These are phyloP conservation scores for Acacia concinna DNA, from an alignment of 331 rosid species.

Conservation along the genomic window DNA sequence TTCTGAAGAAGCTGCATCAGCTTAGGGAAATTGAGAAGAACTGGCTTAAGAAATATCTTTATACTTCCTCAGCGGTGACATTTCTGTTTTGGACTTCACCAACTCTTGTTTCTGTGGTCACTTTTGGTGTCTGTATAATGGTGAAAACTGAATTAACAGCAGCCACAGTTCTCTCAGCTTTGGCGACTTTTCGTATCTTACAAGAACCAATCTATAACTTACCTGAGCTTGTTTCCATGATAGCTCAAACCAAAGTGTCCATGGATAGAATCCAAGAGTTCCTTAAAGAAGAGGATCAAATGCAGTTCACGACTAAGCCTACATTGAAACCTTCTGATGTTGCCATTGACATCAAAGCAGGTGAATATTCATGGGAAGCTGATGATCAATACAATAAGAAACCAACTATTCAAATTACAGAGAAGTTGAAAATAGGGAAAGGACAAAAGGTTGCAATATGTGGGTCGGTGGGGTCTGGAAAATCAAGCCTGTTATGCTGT, in stretches of 20 bases:
- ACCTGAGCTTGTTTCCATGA: slow-evolving; percentile 96
- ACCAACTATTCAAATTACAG: slow-evolving; percentile 55
- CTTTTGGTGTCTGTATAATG: slow-evolving; percentile 75
- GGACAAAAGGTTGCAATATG: slow-evolving; percentile 87
- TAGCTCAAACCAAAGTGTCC: slow-evolving; percentile 86
- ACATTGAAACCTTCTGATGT: slow-evolving; percentile 37
- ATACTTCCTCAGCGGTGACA: slow-evolving; percentile 72
- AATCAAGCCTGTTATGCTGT: slow-evolving; percentile 77
- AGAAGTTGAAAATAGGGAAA: slow-evolving; percentile 52
- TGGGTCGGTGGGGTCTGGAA: slow-evolving; percentile 89
- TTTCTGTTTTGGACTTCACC: slow-evolving; percentile 95
- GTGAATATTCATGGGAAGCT: slow-evolving; percentile 77
- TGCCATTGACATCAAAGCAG: slow-evolving; percentile 58
- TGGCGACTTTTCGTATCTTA: slow-evolving; percentile 81
- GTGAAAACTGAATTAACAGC: slow-evolving; percentile 64
- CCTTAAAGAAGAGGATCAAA: slow-evolving; percentile 62
- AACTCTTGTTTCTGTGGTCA: slow-evolving; percentile 77
- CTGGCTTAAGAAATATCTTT: slow-evolving; percentile 81
- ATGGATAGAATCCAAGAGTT: slow-evolving; percentile 69
- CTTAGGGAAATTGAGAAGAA: slow-evolving; percentile 67
- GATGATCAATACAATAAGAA: slow-evolving; percentile 46
- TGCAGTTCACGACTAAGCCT: slow-evolving; percentile 39
- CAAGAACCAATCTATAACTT: slow-evolving; percentile 94
- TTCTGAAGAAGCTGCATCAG: slow-evolving; percentile 61
- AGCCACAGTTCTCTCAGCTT: slow-evolving; percentile 79